A percentile compares a stretch with the other conserved stretches of the same genome.
Evolutionary conservation across 441 rosid species (phyloP).

Genomic region (Rhodomyrtus psidioides): DNA sequence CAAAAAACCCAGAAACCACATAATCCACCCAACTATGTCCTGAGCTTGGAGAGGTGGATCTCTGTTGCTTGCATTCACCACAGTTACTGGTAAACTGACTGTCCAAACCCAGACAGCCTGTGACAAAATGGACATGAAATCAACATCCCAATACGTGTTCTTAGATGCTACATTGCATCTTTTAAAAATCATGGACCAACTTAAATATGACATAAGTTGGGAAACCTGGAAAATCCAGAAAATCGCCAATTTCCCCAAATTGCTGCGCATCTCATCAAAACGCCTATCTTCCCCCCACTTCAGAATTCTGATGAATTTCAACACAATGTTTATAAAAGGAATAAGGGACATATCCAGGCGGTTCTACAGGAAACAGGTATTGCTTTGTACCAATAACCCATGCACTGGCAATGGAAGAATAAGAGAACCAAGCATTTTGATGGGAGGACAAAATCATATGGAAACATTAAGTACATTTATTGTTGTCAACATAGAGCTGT

Average conservation of each 20-base stretch:
- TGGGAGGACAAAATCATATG: not conserved
- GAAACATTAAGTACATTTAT: not conserved
- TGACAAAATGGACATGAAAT: not conserved
- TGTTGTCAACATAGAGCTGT: not conserved
- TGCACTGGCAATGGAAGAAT: not conserved
- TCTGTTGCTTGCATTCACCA: slow-evolving; percentile 73
- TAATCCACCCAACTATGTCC: slow-evolving; percentile 81
- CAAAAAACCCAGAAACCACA: slow-evolving; percentile 57
- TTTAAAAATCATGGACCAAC: not conserved
- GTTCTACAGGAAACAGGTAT: not conserved
- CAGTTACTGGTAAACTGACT: slow-evolving; percentile 83
- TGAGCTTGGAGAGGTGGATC: slow-evolving; percentile 49
- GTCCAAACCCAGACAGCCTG: slow-evolving; percentile 99
- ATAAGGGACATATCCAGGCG: not conserved
- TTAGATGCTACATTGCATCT: not conserved
- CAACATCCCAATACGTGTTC: not conserved
- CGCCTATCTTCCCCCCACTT: slow-evolving; percentile 97
- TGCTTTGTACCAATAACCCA: not conserved
- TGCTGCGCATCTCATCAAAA: slow-evolving; percentile 74
- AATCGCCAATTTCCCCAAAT: slow-evolving; percentile 57
- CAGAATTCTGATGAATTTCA: slow-evolving; percentile 46
- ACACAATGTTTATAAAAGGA: not conserved
- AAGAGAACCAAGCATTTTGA: not conserved
- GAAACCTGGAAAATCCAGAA: slow-evolving; percentile 87
- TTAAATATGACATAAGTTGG: not conserved